Evolutionary conservation across 139 green algal genomes (phyloP).

Genomic region (Pleodorina starrii): DNA sequence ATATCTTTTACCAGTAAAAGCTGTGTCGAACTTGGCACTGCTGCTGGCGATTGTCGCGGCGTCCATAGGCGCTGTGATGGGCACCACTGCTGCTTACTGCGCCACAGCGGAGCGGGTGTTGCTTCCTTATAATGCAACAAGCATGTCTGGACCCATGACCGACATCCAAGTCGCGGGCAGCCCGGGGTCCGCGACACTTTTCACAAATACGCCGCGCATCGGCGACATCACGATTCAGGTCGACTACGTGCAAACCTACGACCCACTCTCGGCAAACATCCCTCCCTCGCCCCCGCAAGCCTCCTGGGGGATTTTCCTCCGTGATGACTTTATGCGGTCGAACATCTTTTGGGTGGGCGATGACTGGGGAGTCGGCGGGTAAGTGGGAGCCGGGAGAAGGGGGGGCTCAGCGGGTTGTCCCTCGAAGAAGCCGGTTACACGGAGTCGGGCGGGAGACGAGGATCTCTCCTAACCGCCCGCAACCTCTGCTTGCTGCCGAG

Average conservation of each 20-base stretch:
- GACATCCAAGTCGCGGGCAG: background rate
- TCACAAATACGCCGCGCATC: background rate
- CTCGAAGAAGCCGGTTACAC: too few species aligned
- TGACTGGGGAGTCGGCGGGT: background rate
- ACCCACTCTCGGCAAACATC: background rate
- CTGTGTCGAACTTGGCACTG: too few species aligned
- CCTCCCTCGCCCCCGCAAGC: background rate
- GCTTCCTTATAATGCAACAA: background rate
- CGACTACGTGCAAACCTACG: background rate
- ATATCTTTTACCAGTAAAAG: too few species aligned
- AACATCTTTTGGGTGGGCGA: too few species aligned
- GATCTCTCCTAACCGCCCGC: too few species aligned
- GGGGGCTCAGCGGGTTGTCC: too few species aligned
- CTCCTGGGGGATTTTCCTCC: background rate
- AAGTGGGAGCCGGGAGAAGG: too few species aligned
- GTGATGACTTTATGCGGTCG: too few species aligned
- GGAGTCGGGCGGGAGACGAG: too few species aligned
- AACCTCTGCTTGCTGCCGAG: too few species aligned
- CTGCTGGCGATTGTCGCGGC: background rate
- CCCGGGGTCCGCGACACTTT: background rate
- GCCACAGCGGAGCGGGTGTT: background rate
- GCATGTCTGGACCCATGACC: background rate
- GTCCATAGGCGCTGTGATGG: background rate
- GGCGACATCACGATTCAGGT: slow-evolving; percentile 1
- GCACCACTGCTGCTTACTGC: background rate